phyloP scores from a whole-genome alignment of 306 rosid genomes.

The Senna siamea region DNA sequence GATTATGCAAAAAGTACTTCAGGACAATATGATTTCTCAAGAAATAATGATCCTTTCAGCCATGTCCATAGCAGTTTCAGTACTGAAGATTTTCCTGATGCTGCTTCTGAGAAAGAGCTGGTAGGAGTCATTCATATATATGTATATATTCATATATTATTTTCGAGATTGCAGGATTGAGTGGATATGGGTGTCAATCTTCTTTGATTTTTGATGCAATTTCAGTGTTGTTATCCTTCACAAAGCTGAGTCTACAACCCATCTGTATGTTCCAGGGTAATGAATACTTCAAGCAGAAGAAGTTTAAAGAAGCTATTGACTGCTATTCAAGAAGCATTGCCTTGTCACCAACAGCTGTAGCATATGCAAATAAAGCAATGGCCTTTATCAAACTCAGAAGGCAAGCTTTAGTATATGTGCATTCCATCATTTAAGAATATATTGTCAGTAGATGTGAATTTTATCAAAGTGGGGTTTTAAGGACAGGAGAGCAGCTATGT shows the following conservation, averaged over 20 bases:
- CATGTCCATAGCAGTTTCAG: slow-evolving; percentile 49
- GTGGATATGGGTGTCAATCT: slow-evolving; percentile 9
- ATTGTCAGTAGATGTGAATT: not conserved
- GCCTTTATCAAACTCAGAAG: slow-evolving; percentile 83
- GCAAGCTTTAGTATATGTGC: slow-evolving; percentile 42
- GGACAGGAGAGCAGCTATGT: not conserved
- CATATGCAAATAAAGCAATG: slow-evolving; percentile 96
- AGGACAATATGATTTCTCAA: slow-evolving; percentile 49
- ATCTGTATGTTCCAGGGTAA: slow-evolving; percentile 70
- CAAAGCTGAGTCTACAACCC: slow-evolving; percentile 30
- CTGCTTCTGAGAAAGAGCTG: slow-evolving; percentile 89
- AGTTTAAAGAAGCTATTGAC: slow-evolving; percentile 84
- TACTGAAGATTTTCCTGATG: slow-evolving; percentile 76
- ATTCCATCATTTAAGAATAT: slow-evolving; percentile 27
- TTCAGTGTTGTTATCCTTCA: slow-evolving; percentile 8
- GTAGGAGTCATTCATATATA: slow-evolving; percentile 39
- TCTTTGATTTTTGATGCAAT: slow-evolving; percentile 24
- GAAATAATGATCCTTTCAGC: slow-evolving; percentile 50
- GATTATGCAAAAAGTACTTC: slow-evolving; percentile 44
- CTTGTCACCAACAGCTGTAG: slow-evolving; percentile 88
- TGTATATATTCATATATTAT: too few species aligned
- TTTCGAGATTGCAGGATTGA: not conserved
- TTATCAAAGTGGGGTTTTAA: slow-evolving; percentile 19
- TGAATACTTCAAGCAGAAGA: slow-evolving; percentile 91
- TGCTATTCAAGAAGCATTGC: slow-evolving; percentile 97